A percentile compares a stretch with the other conserved stretches of the same genome.
Conservation (phyloP, 768 basidiomycete genomes). For the Xerocomus brunneocitrinus region DNA sequence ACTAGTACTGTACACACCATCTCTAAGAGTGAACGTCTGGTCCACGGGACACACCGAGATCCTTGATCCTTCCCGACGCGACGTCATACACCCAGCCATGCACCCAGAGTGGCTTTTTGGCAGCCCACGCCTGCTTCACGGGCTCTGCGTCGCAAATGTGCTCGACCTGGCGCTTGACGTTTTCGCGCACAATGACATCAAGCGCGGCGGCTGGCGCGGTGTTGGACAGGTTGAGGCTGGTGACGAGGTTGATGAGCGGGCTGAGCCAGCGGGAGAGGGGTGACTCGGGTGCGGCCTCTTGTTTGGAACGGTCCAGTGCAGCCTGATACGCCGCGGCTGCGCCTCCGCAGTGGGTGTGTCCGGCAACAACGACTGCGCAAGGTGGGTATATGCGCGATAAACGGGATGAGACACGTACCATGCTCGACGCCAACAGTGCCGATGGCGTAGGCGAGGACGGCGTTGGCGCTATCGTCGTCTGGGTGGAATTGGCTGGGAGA, state of each 20-base stretch:
- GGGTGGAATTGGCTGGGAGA: constrained; percentile 61
- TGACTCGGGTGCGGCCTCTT: constrained; percentile 25
- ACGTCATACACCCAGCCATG: constrained; percentile 78
- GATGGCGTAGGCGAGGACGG: constrained; percentile 74
- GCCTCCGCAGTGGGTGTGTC: constrained; percentile 83
- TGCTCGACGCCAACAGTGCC: constrained; percentile 68
- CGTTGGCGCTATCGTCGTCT: constrained; percentile 64
- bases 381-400: background rate
- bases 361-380: constrained; percentile 69
- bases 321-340: constrained; percentile 52
- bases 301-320: constrained; percentile 6
- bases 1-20: background rate
- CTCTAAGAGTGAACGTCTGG: background rate
- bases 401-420: constrained; percentile 43
- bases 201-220: constrained; percentile 37
- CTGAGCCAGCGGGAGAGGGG: constrained; percentile 69
- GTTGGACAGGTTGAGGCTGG: constrained; percentile 40
- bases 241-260: constrained; percentile 52
- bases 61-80: constrained; percentile 52
- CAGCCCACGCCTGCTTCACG: constrained; percentile 43
- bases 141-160: constrained; percentile 45
- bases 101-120: constrained; percentile 43
- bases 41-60: constrained; percentile 45
- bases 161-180: constrained; percentile 53
- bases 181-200: constrained; percentile 51